Base-by-base conservation (phyloP, 2,329 filamentous ascomycete genomes). In the Colletotrichum abscissum region DNA sequence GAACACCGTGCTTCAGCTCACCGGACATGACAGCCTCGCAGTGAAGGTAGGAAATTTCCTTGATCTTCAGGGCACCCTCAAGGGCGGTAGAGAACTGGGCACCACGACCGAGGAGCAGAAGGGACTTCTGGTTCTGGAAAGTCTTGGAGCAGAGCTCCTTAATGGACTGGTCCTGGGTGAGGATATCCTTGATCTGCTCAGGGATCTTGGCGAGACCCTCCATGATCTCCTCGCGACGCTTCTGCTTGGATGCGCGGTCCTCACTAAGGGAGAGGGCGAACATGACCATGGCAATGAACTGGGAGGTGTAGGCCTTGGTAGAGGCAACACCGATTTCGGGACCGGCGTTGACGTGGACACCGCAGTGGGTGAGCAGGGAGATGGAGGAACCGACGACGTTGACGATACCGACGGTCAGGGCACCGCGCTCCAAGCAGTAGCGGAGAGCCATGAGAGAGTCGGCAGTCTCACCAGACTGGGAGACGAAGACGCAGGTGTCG, bases 281-380 rank as follows among this genome's bases (percentile, higher is more conserved):
- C 97, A 99, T 99, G 86, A 98, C 94, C 95, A 99, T 98, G 83
- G 97, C 97, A 81, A 99, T 95, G 84, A 98, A 99, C 84, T 99
- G 97, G 59, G 97, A 98, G 16, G 97, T 99, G 88, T 99, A 99
- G 52, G 97, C 97, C 90, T 99, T 99, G 84, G 97, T 99, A 59
- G 96, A 98, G 74, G 97, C 97, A 77, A 99, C 97, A 92, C 97
- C 97, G 76, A 99, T 98, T 85, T 99, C 97, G 67, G 97, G 97
- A 70, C 97, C 97, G 78, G 97, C 97, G 86, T 99, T 99, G 88
- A 99, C 95, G 89, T 99, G 97, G 69, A 99, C 97, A 95, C 97
- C 97, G 81, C 97, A 99, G 91, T 99, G 97, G 76, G 97, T 99
- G 80, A 99, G 93, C 79, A 99, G 93, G 59, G 97, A 99, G 85